Base-by-base conservation (phyloP, 176 grass and related monocot species). In the Aegilops sharonensis region DNA sequence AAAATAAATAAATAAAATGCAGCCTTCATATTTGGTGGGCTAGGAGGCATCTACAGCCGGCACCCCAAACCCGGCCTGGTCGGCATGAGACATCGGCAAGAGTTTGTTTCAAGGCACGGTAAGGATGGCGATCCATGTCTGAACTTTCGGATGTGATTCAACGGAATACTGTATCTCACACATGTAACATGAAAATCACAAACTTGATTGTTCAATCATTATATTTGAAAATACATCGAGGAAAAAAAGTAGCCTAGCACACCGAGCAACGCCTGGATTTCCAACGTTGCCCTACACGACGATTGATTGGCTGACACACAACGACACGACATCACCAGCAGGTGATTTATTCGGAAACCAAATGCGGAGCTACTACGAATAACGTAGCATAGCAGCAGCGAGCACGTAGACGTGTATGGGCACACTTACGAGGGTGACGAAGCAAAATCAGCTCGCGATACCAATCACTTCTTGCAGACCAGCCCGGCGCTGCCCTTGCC, bases 391-490 rank as follows among this genome's bases (percentile, higher is more conserved):
- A 75, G 83, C 87, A 89, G 83, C 78, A 81, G 70, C 70, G 61
- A 77, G 50, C 78, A 89, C 50, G 25, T 45, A 72, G 47, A 35
- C 25, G 18, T 39, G 79, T 15, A 62, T 71, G 37, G 52, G 45
- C 24, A 18, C 30, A 84, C 30, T 30, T 29, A 73, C 8, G 60
- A 48, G 6, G 39, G 21, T 76, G 43, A 52, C 2, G 48, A 54
- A 76, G 69, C 47, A 86, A 32, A 52, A 79, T 31, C 64, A 79
- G 29, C 37, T 34, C 66, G 48, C 80, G 62, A 11, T 48, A 68
- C 30, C 31, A n/a, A 14, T 92, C 64, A 92, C 77, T 92, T 91
- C 86, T 85, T 89, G 86, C 86, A 92, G 65, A 92, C 83, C 24
- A 92, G 72, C n/a, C 90, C 90, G 59, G 82, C 47, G 78, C 78